phyloP scores from a whole-genome alignment of 202 grass and related monocot genomes.

The Digitaria exilis region DNA sequence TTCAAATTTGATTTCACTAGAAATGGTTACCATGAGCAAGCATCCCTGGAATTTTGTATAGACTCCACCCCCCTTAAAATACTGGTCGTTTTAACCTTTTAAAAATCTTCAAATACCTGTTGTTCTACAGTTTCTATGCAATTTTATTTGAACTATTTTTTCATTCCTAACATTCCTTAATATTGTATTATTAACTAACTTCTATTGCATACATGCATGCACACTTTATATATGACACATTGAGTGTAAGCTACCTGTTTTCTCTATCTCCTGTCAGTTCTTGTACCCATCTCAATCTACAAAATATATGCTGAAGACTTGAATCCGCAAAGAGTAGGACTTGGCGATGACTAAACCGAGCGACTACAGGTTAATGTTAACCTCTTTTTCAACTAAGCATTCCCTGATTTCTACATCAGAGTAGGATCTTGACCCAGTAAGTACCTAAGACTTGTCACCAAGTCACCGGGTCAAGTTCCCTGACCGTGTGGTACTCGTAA shows the following conservation, averaged over 20 bases:
- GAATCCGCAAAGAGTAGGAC: not conserved
- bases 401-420: not conserved
- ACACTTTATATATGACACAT: not conserved
- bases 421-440: not conserved
- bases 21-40: not conserved
- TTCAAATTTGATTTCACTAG: not conserved
- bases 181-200: not conserved
- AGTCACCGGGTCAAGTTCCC: not conserved
- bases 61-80: not conserved
- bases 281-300: not conserved
- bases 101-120: not conserved
- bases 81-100: not conserved
- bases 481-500: conserved; percentile 5
- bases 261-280: not conserved
- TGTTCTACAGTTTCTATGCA: not conserved
- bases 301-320: too few relatives aligned
- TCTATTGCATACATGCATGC: not conserved
- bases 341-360: not conserved
- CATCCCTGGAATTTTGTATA: not conserved
- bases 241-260: not conserved
- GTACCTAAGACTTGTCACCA: not conserved
- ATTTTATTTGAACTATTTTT: not conserved
- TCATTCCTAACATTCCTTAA: not conserved
- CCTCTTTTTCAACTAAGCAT: not conserved
- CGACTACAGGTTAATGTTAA: not conserved